A percentile compares a stretch with the other conserved stretches of the same genome.
phyloP scores from a whole-genome alignment of 1,139 yeast species.

The Torulaspora pretoriensis region DNA sequence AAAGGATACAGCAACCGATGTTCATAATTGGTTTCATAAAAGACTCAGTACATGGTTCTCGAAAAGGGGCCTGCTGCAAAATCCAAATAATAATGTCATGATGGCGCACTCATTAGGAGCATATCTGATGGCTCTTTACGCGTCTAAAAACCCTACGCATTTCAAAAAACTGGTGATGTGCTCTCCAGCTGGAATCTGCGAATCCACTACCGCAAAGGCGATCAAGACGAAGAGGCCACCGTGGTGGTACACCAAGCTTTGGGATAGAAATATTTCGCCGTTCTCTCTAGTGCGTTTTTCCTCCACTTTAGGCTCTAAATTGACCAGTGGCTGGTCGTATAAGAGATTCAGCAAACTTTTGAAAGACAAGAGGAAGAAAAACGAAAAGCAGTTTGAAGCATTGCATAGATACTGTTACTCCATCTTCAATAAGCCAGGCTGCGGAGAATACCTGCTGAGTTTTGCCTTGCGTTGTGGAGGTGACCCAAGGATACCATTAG shows the following conservation, averaged over 20 bases:
- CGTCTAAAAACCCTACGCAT: conserved; percentile 52
- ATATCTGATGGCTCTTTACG: conserved; percentile 71
- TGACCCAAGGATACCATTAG: conserved; percentile 59
- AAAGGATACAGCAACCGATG: conserved; percentile 33
- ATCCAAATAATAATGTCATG: conserved; percentile 49
- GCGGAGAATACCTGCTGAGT: conserved; percentile 73
- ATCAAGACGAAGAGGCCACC: conserved; percentile 48
- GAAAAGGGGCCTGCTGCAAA: conserved; percentile 44
- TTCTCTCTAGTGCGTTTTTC: conserved; percentile 60
- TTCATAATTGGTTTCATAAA: conserved; percentile 68
- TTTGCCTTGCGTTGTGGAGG: conserved; percentile 72
- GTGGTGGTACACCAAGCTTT: conserved; percentile 56
- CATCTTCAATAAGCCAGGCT: conserved; percentile 66
- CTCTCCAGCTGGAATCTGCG: conserved; percentile 72
- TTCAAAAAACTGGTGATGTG: conserved; percentile 64
- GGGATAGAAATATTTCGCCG: conserved; percentile 72
- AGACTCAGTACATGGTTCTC: conserved; percentile 59
- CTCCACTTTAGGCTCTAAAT: conserved; percentile 62
- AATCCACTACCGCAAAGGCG: conserved; percentile 32
- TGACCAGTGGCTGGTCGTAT: conserved; percentile 75
- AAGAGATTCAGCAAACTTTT: conserved; percentile 56
- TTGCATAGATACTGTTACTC: conserved; percentile 66
- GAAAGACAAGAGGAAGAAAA: conserved; percentile 33
- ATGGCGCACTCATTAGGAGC: conserved; percentile 95
- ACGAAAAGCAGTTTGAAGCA: conserved; percentile 40